phyloP scores from a whole-genome alignment of 331 rosid species.

The Stylosanthes scabra region DNA sequence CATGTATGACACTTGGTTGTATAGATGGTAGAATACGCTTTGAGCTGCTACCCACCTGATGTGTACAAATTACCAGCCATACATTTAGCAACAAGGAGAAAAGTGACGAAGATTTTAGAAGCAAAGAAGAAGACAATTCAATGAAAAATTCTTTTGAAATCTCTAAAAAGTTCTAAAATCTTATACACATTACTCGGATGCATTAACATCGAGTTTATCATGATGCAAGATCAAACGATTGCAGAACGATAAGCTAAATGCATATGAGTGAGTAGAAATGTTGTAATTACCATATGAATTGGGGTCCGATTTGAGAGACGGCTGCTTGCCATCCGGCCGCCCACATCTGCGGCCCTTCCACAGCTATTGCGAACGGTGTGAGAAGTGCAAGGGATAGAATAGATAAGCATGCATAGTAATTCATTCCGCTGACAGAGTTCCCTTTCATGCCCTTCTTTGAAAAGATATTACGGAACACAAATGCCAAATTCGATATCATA shows the following conservation, averaged over 20 bases:
- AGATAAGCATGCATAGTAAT: slow-evolving; percentile 88
- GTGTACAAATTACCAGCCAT: slow-evolving; percentile 27
- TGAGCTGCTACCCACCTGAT: slow-evolving; percentile 97
- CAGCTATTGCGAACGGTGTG: slow-evolving; percentile 85
- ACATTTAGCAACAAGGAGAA: slow-evolving; percentile 24
- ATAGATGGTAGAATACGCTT: slow-evolving; percentile 93
- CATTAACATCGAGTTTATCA: not conserved
- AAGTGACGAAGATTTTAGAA: not conserved
- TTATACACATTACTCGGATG: not conserved
- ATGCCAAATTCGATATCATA: slow-evolving; percentile 90
- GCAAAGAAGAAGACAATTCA: not conserved
- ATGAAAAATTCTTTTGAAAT: not conserved
- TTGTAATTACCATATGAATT: slow-evolving; percentile 68
- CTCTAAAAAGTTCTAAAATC: not conserved
- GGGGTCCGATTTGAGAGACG: slow-evolving; percentile 72
- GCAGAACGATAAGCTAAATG: not conserved
- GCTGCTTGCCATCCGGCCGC: slow-evolving; percentile 76
- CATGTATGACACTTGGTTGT: slow-evolving; percentile 98
- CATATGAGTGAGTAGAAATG: not conserved
- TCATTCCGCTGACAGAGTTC: slow-evolving; percentile 91
- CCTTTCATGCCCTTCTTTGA: slow-evolving; percentile 93
- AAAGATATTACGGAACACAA: slow-evolving; percentile 84
- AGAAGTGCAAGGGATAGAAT: slow-evolving; percentile 74
- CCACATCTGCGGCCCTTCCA: slow-evolving; percentile 89
- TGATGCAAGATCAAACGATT: not conserved